A percentile compares a stretch with the other conserved stretches of the same genome.
These are phyloP conservation scores for Penicillium sp. DNA, from an alignment of 2,329 filamentous ascomycete species.

Conservation along the genomic window DNA sequence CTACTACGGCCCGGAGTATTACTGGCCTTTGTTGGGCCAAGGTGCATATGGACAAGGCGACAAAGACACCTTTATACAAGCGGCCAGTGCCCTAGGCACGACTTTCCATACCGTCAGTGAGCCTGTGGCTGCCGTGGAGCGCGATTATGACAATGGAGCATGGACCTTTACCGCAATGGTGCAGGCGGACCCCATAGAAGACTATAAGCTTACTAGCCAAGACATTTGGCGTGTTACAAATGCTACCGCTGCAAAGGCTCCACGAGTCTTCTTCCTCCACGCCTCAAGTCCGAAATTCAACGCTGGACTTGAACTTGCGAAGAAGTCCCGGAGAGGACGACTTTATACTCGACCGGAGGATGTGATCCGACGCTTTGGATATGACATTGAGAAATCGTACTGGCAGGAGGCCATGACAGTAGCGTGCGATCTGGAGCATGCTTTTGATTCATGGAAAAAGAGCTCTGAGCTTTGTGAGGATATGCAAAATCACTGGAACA, in stretches of 20 bases:
- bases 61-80: constrained; percentile 32
- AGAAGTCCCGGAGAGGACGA: constrained; percentile 20
- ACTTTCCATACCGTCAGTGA: constrained; percentile 29
- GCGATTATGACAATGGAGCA: background rate
- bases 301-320: constrained; percentile 14
- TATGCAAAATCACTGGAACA: constrained; percentile 15
- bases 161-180: constrained; percentile 20
- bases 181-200: constrained; percentile 31
- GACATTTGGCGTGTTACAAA: constrained; percentile 23
- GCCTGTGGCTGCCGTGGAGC: constrained; percentile 6
- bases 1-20: constrained; percentile 28
- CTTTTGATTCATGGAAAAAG: constrained; percentile 26
- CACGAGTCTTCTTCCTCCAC: constrained; percentile 32
- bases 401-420: constrained; percentile 35
- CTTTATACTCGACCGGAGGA: constrained; percentile 27
- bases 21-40: constrained; percentile 32
- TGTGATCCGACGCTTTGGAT: constrained; percentile 28
- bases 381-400: constrained; percentile 30
- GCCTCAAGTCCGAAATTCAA: constrained; percentile 34
- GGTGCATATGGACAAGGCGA: constrained; percentile 29
- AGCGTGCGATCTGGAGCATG: constrained; percentile 28
- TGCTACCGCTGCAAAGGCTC: constrained; percentile 17
- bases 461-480: constrained; percentile 15
- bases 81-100: constrained; percentile 23
- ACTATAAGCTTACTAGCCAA: constrained; percentile 25